phyloP scores from a whole-genome alignment of 805 yeast genomes.

The Komagataella populi region DNA sequence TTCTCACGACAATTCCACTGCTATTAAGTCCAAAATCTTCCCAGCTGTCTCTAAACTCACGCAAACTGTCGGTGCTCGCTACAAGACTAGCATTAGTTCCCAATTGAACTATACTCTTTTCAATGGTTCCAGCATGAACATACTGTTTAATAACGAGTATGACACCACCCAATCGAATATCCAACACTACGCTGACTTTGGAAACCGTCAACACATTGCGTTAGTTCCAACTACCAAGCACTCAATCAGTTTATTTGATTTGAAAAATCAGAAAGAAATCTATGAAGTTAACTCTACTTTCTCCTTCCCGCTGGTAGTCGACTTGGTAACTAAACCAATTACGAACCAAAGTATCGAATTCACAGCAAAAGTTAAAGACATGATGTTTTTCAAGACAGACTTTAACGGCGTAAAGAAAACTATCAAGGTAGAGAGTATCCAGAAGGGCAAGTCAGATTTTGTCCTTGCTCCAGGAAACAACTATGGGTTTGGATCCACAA shows the following conservation, averaged over 20 bases:
- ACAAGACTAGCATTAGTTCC: conserved; percentile 20
- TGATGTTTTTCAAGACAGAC: conserved; percentile 6
- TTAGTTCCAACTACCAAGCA: conserved; percentile 12
- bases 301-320: conserved; percentile 18
- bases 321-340: conserved; percentile 8
- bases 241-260: conserved; percentile 13
- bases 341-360: conserved; percentile 13
- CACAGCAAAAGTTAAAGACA: conserved; percentile 15
- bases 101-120: conserved; percentile 20
- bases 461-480: conserved; percentile 30
- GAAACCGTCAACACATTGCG: conserved; percentile 22
- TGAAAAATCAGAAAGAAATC: conserved; percentile 4
- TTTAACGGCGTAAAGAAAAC: conserved; percentile 10
- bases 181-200: conserved; percentile 23
- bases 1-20: conserved; percentile 14
- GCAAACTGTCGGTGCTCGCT: conserved; percentile 25
- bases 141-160: conserved; percentile 16
- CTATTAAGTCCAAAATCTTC: conserved; percentile 17
- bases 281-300: conserved; percentile 9
- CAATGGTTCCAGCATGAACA: conserved; percentile 21
- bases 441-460: conserved; percentile 31
- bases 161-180: conserved; percentile 22
- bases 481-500: conserved; percentile 26
- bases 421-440: conserved; percentile 16
- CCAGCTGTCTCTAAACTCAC: conserved; percentile 21